Conservation (phyloP, 768 basidiomycete species). For the Epithele typhae region DNA sequence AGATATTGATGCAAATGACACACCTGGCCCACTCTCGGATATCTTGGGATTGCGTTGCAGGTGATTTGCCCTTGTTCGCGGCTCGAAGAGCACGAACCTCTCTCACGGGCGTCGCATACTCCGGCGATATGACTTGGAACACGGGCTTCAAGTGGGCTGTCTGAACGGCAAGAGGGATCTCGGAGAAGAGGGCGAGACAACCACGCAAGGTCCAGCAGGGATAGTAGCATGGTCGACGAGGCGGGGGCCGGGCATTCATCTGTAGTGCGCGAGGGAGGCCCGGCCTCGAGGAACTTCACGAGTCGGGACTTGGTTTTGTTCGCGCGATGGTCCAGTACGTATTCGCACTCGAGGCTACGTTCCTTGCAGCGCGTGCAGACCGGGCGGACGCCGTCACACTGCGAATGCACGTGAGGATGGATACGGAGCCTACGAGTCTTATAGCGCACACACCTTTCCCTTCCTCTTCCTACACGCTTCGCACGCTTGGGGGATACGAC, state of each 20-base stretch:
- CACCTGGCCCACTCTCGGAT: too few relatives aligned
- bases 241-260: background rate
- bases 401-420: too few relatives aligned
- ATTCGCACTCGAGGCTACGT: conserved; percentile 8
- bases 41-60: too few relatives aligned
- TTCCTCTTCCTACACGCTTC: conserved; percentile 15
- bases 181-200: background rate
- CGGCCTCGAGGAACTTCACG: too few relatives aligned
- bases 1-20: too few relatives aligned
- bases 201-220: background rate
- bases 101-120: too few relatives aligned
- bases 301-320: conserved; percentile 2
- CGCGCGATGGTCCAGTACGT: conserved; percentile 13
- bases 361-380: conserved; percentile 8
- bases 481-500: conserved; percentile 13
- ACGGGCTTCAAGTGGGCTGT: background rate
- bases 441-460: conserved; percentile 8
- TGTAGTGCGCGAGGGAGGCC: too few relatives aligned
- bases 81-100: too few relatives aligned
- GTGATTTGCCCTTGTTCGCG: too few relatives aligned
- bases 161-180: background rate
- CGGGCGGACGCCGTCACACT: conserved; percentile 14
- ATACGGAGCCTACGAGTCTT: background rate
- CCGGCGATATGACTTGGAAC: too few relatives aligned
- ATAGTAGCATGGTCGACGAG: background rate